Evolutionary conservation across 208 protist genomes (phyloP).

Genomic region (Leishmania mexicana): DNA sequence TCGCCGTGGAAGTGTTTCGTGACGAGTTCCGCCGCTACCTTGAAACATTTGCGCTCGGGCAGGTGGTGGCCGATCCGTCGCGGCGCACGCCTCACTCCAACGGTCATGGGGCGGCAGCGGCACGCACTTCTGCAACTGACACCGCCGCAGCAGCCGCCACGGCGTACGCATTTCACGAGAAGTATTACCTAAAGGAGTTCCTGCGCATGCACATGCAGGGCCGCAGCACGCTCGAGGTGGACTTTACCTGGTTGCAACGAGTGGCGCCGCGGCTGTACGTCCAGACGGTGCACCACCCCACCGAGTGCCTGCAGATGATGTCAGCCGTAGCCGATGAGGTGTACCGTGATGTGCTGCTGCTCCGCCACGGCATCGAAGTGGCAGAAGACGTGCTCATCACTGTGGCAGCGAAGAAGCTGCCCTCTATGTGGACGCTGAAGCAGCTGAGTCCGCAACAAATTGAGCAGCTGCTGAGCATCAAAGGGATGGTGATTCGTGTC

Average conservation of each 20-base stretch:
- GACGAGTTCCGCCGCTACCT: constrained; percentile 80
- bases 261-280: constrained; percentile 55
- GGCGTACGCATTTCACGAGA: constrained; percentile 17
- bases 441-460: constrained; percentile 73
- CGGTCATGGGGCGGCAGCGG: not conserved
- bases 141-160: constrained; percentile 1
- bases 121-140: not conserved
- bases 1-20: constrained; percentile 85
- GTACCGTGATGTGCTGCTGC: constrained; percentile 56
- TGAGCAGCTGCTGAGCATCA: constrained; percentile 86
- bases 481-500: constrained; percentile 94
- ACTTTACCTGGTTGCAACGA: constrained; percentile 66
- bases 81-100: constrained; percentile 1
- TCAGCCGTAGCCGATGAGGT: constrained; percentile 77
- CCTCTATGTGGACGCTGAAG: constrained; percentile 70
- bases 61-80: constrained; percentile 14
- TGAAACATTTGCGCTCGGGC: constrained; percentile 59
- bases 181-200: constrained; percentile 78
- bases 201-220: constrained; percentile 77
- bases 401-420: constrained; percentile 67
- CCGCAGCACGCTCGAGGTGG: constrained; percentile 67
- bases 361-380: constrained; percentile 46
- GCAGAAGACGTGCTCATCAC: constrained; percentile 66
- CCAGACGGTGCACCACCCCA: constrained; percentile 75
- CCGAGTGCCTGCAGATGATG: constrained; percentile 91